phyloP scores from a whole-genome alignment of 345 rosid genomes.

The Eucalyptus tenuipes region DNA sequence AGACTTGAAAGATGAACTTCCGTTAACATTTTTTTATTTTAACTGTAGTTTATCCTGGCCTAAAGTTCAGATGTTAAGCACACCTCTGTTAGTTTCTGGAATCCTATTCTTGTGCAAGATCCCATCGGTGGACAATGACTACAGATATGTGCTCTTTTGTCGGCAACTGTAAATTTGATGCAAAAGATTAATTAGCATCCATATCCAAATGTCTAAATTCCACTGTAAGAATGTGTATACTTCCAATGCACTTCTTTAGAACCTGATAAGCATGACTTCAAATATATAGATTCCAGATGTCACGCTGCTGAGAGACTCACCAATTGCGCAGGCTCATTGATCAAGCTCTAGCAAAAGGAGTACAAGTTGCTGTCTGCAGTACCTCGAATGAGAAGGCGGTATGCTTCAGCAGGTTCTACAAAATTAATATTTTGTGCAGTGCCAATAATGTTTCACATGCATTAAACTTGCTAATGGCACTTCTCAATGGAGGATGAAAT shows the following conservation, averaged over 20 bases:
- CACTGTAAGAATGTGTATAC: neutral
- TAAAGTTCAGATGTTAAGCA: neutral
- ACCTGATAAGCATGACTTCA: neutral
- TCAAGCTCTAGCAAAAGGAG: constrained; percentile 79
- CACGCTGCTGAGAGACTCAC: neutral
- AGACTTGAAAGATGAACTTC: neutral
- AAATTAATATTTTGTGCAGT: neutral
- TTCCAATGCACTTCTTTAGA: neutral
- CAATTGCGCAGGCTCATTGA: constrained; percentile 57
- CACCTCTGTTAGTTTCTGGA: neutral
- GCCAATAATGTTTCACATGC: neutral
- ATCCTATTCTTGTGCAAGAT: neutral
- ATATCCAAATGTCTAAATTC: neutral
- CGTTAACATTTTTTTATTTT: rapidly evolving
- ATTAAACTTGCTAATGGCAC: neutral
- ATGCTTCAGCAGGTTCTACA: constrained; percentile 55
- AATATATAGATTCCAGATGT: neutral
- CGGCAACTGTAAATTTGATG: neutral
- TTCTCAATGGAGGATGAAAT: neutral
- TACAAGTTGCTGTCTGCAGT: constrained; percentile 88
- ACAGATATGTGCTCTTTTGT: neutral
- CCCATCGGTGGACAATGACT: neutral
- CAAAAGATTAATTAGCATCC: neutral
- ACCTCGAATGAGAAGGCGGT: constrained; percentile 99
- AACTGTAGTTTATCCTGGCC: neutral